These are phyloP conservation scores for Luzula sylvatica DNA, from an alignment of 176 grass and related monocot species.

Conservation along the genomic window DNA sequence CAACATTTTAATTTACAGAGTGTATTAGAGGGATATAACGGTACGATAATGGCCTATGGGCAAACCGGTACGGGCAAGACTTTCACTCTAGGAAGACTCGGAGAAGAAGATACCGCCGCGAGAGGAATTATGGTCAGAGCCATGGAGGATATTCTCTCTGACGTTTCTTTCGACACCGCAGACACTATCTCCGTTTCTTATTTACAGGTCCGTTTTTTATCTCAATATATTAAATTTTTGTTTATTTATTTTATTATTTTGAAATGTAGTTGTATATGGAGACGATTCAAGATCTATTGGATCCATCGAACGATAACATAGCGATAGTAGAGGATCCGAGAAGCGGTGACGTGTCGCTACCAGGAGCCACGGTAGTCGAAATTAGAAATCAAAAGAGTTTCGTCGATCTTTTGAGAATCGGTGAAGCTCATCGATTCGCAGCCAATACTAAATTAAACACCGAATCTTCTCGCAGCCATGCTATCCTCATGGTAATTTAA, in stretches of 20 bases:
- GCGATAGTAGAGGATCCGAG: slow-evolving; percentile 96
- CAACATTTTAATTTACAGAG: slow-evolving; percentile 41
- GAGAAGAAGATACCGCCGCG: slow-evolving; percentile 90
- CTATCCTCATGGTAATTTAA: slow-evolving; percentile 77
- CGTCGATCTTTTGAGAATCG: slow-evolving; percentile 83
- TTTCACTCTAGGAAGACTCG: slow-evolving; percentile 96
- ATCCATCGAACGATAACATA: slow-evolving; percentile 98
- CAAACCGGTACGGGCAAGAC: slow-evolving; percentile 99
- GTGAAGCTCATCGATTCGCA: slow-evolving; percentile 88
- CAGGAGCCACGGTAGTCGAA: slow-evolving; percentile 78
- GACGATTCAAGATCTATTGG: slow-evolving; percentile 96
- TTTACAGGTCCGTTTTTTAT: slow-evolving; percentile 58
- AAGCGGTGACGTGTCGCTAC: slow-evolving; percentile 88
- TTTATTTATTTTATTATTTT: slow-evolving; percentile 12
- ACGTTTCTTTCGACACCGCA: slow-evolving; percentile 48
- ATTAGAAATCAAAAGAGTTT: slow-evolving; percentile 92
- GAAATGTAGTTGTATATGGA: slow-evolving; percentile 89
- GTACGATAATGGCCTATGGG: slow-evolving; percentile 98
- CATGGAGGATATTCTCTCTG: slow-evolving; percentile 96
- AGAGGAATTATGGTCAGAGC: slow-evolving; percentile 98
- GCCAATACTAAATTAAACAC: slow-evolving; percentile 98
- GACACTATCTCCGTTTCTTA: slow-evolving; percentile 90
- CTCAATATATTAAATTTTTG: not conserved
- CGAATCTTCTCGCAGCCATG: slow-evolving; percentile 96
- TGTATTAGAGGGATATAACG: slow-evolving; percentile 98